Evolutionary conservation across 2,329 filamentous ascomycete genomes (phyloP), one percentile per base, ranked within the genome.

Genomic region (Ceratocystis colombiana): DNA sequence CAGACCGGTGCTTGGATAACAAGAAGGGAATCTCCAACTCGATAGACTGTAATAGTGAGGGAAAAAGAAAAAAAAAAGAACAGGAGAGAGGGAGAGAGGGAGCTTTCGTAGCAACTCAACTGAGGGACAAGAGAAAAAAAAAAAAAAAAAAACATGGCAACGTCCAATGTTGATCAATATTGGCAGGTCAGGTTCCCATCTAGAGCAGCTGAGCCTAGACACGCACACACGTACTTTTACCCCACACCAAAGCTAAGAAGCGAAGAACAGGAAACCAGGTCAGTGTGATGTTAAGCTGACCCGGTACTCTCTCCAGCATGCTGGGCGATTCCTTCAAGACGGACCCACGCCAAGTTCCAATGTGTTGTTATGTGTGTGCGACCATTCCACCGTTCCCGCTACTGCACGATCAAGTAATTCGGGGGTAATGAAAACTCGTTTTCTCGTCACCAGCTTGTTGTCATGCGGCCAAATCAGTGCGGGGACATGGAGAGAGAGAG

Each of bases 361-460:
- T 12, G 37, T 55, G 50, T 8, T 17, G 6, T 55, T 41, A 25
- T 55, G 50, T 30, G 50, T 55, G 50, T 55, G 25, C 50, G 6
- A 55, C 50, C 50, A 55, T 55, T 22, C 15, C 59, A 22, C 25
- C 22, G 6, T 61, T 59, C 59, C 37, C 37, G 41, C 50, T 61
- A 46, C 55, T 50, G 28, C 64, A 66, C 30, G 20, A 64, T 67
- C 46, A 64, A 64, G 66, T 67, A 64, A 67, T 61, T 45, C 25
- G 62, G 53, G 53, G 61, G 66, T 67, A 67, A 67, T 62, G 20
- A 28, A 65, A 67, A 67, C 62, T 64, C 44, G 28, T 28, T 44
- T 46, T 50, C 48, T 63, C 41, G 55, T 61, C 44, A 17, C 50
- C 12, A 55, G 41, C 12, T 22, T 46, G 22, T 17, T 44, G 63